Percentiles rank a stretch among this genome's conserved stretches.
phyloP scores from a whole-genome alignment of 2,329 filamentous ascomycete species.

The Phialemonium atrogriseum region DNA sequence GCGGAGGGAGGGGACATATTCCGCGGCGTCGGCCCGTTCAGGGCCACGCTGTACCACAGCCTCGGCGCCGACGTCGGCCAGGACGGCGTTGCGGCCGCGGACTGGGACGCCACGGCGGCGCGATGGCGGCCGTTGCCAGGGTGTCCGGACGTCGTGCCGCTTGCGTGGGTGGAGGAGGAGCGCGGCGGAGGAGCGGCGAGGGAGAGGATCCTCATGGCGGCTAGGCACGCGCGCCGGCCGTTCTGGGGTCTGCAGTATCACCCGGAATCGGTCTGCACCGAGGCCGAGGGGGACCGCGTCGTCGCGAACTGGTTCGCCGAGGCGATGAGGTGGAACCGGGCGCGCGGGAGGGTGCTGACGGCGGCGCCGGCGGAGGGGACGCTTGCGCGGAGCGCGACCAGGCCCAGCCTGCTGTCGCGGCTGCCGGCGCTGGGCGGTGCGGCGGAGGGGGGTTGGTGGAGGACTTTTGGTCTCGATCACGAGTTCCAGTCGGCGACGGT shows the following conservation, averaged over 20 bases:
- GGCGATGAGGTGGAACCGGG: conserved; percentile 51
- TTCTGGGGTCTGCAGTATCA: conserved; percentile 90
- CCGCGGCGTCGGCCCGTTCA: conserved; percentile 45
- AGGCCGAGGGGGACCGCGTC: conserved; percentile 53
- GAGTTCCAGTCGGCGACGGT: conserved; percentile 33
- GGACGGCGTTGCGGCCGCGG: conserved; percentile 23
- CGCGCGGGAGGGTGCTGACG: conserved; percentile 12
- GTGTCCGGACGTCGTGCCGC: conserved; percentile 39
- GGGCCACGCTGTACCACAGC: conserved; percentile 71
- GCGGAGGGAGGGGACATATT: conserved; percentile 53
- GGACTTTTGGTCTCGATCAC: conserved; percentile 10
- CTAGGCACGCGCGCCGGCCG: conserved; percentile 58
- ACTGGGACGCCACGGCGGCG: conserved; percentile 27
- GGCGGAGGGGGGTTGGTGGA: not conserved
- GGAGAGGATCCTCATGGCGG: conserved; percentile 66
- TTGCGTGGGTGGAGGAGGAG: conserved; percentile 54
- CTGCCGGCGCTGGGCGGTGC: not conserved
- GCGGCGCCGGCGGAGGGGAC: conserved; percentile 7
- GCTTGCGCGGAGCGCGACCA: conserved; percentile 22
- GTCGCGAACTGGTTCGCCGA: conserved; percentile 69
- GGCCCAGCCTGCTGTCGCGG: conserved; percentile 23
- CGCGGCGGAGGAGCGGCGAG: conserved; percentile 22
- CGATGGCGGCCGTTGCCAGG: conserved; percentile 30
- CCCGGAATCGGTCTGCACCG: conserved; percentile 81
- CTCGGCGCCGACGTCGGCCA: conserved; percentile 48